Percentiles rank a stretch among this genome's conserved stretches.
Evolutionary conservation across 208 protist genomes (phyloP).

Genomic region (Wallacemonas sp.): DNA sequence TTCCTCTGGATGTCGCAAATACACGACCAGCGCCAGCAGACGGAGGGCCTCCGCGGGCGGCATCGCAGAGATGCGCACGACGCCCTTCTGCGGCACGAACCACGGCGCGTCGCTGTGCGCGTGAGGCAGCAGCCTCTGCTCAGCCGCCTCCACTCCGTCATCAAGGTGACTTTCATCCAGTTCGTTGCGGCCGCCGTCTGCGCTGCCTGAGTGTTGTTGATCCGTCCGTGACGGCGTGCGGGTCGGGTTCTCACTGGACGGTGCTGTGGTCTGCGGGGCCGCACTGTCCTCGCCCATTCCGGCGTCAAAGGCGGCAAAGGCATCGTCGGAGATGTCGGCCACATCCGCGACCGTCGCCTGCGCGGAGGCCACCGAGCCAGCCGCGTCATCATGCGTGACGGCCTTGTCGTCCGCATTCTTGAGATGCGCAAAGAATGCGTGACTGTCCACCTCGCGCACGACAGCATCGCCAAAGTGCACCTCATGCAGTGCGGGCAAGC

Average conservation of each 20-base stretch:
- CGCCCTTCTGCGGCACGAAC: constrained; percentile 55
- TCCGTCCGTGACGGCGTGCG: not conserved
- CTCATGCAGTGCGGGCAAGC: constrained; percentile 77
- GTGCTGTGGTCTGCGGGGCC: not conserved
- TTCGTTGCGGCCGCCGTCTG: too few species aligned
- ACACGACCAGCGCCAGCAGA: constrained; percentile 61
- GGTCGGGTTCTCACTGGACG: too few species aligned
- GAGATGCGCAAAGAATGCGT: constrained; percentile 41
- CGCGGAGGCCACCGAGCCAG: too few species aligned
- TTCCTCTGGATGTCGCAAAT: constrained; percentile 56
- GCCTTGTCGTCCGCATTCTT: too few species aligned
- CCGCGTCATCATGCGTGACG: too few species aligned
- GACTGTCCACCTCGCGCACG: constrained; percentile 72
- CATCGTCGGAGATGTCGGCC: constrained; percentile 22
- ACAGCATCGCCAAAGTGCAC: constrained; percentile 82
- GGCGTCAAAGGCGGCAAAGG: constrained; percentile 24
- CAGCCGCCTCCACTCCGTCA: too few species aligned
- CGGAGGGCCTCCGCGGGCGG: constrained; percentile 42
- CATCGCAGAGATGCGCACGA: constrained; percentile 53
- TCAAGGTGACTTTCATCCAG: too few species aligned
- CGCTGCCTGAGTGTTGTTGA: too few species aligned
- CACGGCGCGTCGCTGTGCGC: constrained; percentile 32
- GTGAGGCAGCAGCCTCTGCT: constrained; percentile 10
- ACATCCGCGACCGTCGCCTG: too few species aligned
- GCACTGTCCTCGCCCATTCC: constrained; percentile 8